These are phyloP conservation scores for Chrysoporthe deuterocubensis DNA, from an alignment of 2,329 filamentous ascomycete species.

Conservation along the genomic window DNA sequence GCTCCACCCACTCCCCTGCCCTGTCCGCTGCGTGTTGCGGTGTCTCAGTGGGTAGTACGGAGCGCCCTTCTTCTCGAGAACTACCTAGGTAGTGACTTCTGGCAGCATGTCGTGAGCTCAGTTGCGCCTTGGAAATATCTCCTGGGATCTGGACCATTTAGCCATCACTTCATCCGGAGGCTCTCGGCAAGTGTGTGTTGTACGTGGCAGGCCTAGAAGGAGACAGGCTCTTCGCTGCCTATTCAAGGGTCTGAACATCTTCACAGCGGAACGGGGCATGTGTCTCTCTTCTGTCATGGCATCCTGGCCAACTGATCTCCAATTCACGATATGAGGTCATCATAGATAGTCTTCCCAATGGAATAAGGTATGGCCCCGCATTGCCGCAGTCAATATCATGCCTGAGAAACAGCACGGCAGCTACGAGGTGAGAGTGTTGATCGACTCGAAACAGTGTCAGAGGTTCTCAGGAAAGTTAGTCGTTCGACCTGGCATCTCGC, in stretches of 20 bases:
- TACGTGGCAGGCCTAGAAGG: too few relatives aligned
- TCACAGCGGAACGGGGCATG: not conserved
- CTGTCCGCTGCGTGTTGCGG: not conserved
- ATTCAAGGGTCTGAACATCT: not conserved
- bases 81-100: not conserved
- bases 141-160: too few relatives aligned
- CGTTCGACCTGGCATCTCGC: too few relatives aligned
- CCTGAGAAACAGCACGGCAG: not conserved
- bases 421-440: not conserved
- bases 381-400: not conserved
- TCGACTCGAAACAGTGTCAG: not conserved
- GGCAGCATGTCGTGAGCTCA: not conserved
- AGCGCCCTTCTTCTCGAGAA: too few relatives aligned
- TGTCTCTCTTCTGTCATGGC: not conserved
- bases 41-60: too few relatives aligned
- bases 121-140: not conserved
- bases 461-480: too few relatives aligned
- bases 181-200: not conserved
- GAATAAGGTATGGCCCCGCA: not conserved
- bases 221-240: not conserved
- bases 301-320: slow-evolving; percentile 2
- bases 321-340: not conserved
- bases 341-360: not conserved
- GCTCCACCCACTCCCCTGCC: not conserved
- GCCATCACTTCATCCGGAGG: not conserved